Conservation (phyloP, 805 yeast genomes). For the Grigorovia jiainica region DNA sequence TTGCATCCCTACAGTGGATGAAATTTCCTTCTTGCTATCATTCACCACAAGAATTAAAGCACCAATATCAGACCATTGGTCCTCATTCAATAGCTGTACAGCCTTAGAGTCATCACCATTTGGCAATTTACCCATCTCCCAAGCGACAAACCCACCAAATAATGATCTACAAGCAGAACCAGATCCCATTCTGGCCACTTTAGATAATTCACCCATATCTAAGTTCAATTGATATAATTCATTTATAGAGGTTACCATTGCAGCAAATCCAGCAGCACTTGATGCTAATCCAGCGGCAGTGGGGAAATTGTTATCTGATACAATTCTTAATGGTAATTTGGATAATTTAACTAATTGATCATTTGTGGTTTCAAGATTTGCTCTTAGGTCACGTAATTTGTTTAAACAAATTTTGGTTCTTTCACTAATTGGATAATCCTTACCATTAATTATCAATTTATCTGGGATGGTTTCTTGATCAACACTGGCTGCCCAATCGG, state of each 20-base stretch:
- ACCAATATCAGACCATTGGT: constrained; percentile 87
- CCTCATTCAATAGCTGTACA: constrained; percentile 74
- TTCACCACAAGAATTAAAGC: constrained; percentile 90
- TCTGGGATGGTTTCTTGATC: constrained; percentile 36
- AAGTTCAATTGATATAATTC: constrained; percentile 78
- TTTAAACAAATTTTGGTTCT: constrained; percentile 63
- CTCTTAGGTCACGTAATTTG: constrained; percentile 64
- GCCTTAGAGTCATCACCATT: constrained; percentile 95
- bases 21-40: constrained; percentile 88
- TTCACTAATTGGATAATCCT: constrained; percentile 55
- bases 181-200: constrained; percentile 94
- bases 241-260: constrained; percentile 84
- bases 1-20: constrained; percentile 96
- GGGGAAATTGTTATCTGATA: constrained; percentile 93
- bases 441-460: constrained; percentile 5
- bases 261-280: constrained; percentile 98
- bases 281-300: constrained; percentile 99
- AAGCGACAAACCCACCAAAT: constrained; percentile 96
- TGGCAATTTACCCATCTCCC: constrained; percentile 82
- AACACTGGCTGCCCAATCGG: constrained; percentile 44
- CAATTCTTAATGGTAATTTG: constrained; percentile 61
- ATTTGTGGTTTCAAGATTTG: constrained; percentile 46
- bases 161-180: constrained; percentile 97
- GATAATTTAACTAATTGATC: constrained; percentile 51
- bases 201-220: constrained; percentile 73